These are phyloP conservation scores for Chlorella sp. DNA, from an alignment of 139 green algal genomes.

Conservation along the genomic window DNA sequence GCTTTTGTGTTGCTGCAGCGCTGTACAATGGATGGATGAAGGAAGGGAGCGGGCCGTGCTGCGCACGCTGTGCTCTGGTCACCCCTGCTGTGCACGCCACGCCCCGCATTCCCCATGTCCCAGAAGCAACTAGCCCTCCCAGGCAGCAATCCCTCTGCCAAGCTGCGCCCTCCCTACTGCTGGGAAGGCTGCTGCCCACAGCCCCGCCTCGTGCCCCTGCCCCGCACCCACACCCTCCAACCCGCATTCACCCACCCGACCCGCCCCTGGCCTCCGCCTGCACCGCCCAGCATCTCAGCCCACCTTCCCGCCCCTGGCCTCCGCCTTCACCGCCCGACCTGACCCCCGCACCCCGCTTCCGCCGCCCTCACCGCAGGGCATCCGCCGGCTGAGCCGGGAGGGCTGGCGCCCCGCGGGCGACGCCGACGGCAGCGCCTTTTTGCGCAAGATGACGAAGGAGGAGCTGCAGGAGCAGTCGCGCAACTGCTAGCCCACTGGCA, in stretches of 20 bases:
- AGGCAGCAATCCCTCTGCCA: no score
- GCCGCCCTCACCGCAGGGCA: neutral
- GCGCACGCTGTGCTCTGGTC: neutral
- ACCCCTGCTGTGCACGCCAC: no score
- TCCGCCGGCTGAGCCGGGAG: slow-evolving; percentile 8
- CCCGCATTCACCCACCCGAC: no score
- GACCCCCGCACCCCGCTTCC: neutral
- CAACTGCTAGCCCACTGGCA: slow-evolving; percentile 14
- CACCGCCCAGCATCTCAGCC: neutral
- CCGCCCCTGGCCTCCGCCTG: neutral
- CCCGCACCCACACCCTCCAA: no score
- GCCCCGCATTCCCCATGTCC: no score
- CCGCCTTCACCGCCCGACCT: neutral
- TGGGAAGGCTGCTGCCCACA: no score
- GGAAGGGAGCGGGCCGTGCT: neutral
- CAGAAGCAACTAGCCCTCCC: no score
- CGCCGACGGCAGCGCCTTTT: slow-evolving; percentile 34
- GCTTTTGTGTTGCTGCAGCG: no score
- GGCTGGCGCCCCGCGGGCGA: slow-evolving; percentile 39
- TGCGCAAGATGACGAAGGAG: slow-evolving; percentile 41
- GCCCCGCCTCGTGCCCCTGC: no score
- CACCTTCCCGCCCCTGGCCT: neutral
- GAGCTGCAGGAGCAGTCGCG: slow-evolving; percentile 22
- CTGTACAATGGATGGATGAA: no score
- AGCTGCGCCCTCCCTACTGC: no score